Conservation (phyloP, 805 yeast genomes). For the Sungouiella thailandica region DNA sequence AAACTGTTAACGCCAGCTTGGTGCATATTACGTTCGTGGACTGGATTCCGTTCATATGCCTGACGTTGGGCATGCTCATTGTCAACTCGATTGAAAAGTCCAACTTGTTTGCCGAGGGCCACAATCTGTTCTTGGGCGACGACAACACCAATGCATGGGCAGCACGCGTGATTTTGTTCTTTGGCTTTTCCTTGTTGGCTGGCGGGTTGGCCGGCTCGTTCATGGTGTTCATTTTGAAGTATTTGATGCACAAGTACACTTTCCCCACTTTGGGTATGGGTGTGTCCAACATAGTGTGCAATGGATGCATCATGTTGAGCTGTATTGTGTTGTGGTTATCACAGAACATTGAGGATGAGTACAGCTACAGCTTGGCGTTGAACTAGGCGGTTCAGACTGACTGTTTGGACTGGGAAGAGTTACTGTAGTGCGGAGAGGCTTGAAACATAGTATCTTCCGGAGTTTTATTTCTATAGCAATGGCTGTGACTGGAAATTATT, state of each 20-base stretch:
- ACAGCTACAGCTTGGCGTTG: slow-evolving; percentile 83
- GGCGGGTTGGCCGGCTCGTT: slow-evolving; percentile 93
- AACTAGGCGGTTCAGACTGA: slow-evolving; percentile 26
- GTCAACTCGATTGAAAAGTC: slow-evolving; percentile 69
- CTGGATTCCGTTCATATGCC: slow-evolving; percentile 91
- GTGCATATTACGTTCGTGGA: slow-evolving; percentile 90
- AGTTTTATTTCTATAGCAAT: no score
- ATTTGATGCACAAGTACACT: slow-evolving; percentile 67
- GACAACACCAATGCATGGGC: slow-evolving; percentile 74
- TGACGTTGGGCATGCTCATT: slow-evolving; percentile 84
- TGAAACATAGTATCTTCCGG: no score
- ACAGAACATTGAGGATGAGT: slow-evolving; percentile 94
- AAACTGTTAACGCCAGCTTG: slow-evolving; percentile 75
- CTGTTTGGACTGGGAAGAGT: no score
- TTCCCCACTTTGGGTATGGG: slow-evolving; percentile 96
- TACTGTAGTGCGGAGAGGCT: no score
- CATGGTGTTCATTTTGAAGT: slow-evolving; percentile 82
- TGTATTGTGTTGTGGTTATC: slow-evolving; percentile 89
- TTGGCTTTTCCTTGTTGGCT: slow-evolving; percentile 89
- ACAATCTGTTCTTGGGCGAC: slow-evolving; percentile 38
- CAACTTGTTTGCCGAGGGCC: slow-evolving; percentile 43
- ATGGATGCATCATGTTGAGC: slow-evolving; percentile 77
- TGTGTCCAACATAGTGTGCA: slow-evolving; percentile 76
- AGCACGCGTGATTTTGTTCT: slow-evolving; percentile 81
- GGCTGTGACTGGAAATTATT: no score